Evolutionary conservation across 2,329 filamentous ascomycete genomes (phyloP), one percentile per base, ranked within the genome.

Genomic region (Xylaria arbuscula): DNA sequence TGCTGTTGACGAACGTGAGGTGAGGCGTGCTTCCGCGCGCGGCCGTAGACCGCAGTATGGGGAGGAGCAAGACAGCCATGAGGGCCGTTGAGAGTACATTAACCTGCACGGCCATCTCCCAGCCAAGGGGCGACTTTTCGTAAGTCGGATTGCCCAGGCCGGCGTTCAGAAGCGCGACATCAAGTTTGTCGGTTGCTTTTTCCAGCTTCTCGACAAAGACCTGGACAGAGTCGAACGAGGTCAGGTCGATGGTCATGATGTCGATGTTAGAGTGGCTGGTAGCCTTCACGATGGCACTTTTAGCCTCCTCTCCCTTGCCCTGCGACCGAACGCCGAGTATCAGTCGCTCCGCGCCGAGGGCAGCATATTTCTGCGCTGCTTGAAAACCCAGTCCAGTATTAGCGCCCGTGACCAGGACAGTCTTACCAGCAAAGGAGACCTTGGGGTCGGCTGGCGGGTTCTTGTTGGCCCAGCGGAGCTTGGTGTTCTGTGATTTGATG

Each of bases 181-280:
- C 55, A 24, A 66, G 55, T 36, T 50, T 54, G 15, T 59, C 22
- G 15, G 38, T 47, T 22, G 10, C 10, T 13, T 61, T 54, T 22
- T 54, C 24, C 11, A 61, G 55, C 13, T 55, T 45, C 38, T 42
- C 56, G 2, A 55, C 50, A 32, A 66, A 61, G 47, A 64, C 51
- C 70, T 66, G 3, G 60, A 56, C 24, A 47, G 54, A 32, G 79
- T 68, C 68, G 62, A 68, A 70, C 3, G 62, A 62, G 9, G 48
- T 48, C 11, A 68, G n/a, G 22, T 70, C 62, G 3, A 66, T 48
- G 24, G 51, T 47, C 32, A 62, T 45, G 28, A 59, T 45, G 24
- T 38, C 40, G 40, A 66, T 55, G 11, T 22, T 45, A 0, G 42
- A 51, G 50, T 17, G 45, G 19, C 40, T 10, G 1, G 66, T 67